These are phyloP conservation scores for Chalaropsis ovoidea DNA, from an alignment of 2,329 filamentous ascomycete genomes.

Conservation along the genomic window DNA sequence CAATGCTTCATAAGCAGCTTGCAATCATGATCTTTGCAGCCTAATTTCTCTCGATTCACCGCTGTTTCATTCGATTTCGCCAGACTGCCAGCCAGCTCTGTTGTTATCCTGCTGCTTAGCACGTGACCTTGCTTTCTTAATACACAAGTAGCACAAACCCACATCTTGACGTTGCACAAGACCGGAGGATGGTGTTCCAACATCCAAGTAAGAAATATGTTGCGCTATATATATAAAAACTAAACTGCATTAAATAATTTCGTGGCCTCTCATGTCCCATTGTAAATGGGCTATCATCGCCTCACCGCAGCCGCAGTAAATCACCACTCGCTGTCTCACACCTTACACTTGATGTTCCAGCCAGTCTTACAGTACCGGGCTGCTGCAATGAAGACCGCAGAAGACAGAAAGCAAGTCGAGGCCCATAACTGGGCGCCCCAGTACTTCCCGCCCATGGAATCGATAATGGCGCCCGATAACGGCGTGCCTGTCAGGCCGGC, in stretches of 20 bases:
- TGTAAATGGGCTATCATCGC: too few species aligned
- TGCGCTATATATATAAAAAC: background rate
- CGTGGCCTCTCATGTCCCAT: background rate
- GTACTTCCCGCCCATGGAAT: slow-evolving; percentile 35
- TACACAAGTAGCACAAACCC: background rate
- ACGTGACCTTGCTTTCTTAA: background rate
- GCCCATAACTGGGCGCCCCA: slow-evolving; percentile 41
- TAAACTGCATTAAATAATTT: background rate
- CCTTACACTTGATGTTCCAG: slow-evolving; percentile 33
- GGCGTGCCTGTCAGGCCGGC: slow-evolving; percentile 39
- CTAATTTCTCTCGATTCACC: background rate
- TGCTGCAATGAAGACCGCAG: slow-evolving; percentile 31
- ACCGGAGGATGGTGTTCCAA: background rate
- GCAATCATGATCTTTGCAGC: background rate
- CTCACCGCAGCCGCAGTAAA: background rate
- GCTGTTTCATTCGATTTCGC: background rate
- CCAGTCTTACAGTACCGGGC: slow-evolving; percentile 33
- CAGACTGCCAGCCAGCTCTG: background rate
- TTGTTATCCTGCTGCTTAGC: background rate
- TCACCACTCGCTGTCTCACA: slow-evolving; percentile 25
- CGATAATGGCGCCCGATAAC: slow-evolving; percentile 39
- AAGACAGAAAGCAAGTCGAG: slow-evolving; percentile 35
- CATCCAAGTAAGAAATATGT: background rate
- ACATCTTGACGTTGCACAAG: background rate
- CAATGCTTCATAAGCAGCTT: background rate